Percentiles rank a stretch among this genome's conserved stretches.
phyloP scores from a whole-genome alignment of 495 filamentous ascomycete species.

The Cladorrhinum samala region DNA sequence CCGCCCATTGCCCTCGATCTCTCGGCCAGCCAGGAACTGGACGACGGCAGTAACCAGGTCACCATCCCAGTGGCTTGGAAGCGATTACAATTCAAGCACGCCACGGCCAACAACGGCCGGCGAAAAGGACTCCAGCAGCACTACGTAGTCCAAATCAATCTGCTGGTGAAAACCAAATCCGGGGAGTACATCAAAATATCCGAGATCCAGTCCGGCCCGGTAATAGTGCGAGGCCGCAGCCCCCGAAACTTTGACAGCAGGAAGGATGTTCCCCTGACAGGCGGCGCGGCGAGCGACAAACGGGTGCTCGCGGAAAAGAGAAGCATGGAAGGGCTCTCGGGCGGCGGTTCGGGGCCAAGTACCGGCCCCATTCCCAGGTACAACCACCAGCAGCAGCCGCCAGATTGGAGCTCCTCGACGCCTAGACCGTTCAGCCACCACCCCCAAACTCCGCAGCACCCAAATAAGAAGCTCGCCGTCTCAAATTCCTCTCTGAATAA shows the following conservation, averaged over 20 bases:
- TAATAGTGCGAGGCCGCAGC: conserved; percentile 63
- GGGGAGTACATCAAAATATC: conserved; percentile 53
- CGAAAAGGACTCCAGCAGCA: conserved; percentile 66
- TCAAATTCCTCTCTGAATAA: conserved; percentile 11
- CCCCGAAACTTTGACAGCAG: conserved; percentile 64
- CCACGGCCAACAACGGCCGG: conserved; percentile 78
- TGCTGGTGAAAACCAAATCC: conserved; percentile 54
- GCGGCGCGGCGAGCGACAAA: conserved; percentile 32
- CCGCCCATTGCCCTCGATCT: conserved; percentile 65
- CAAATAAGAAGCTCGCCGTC: conserved; percentile 24
- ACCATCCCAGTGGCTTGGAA: conserved; percentile 84
- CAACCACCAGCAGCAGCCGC: conserved; percentile 5
- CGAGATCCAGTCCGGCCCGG: conserved; percentile 58
- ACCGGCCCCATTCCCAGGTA: not conserved
- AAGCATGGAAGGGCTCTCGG: conserved; percentile 9
- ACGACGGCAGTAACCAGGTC: conserved; percentile 61
- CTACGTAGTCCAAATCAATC: conserved; percentile 59
- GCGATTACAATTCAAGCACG: conserved; percentile 83
- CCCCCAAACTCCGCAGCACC: conserved; percentile 12
- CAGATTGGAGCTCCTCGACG: conserved; percentile 20
- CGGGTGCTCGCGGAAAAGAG: conserved; percentile 23
- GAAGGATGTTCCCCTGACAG: conserved; percentile 57
- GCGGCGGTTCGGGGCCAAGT: not conserved
- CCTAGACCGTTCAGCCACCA: conserved; percentile 14
- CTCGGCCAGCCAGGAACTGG: conserved; percentile 53